phyloP scores from a whole-genome alignment of 768 basidiomycete genomes.

The Lactifluus subvellereus region DNA sequence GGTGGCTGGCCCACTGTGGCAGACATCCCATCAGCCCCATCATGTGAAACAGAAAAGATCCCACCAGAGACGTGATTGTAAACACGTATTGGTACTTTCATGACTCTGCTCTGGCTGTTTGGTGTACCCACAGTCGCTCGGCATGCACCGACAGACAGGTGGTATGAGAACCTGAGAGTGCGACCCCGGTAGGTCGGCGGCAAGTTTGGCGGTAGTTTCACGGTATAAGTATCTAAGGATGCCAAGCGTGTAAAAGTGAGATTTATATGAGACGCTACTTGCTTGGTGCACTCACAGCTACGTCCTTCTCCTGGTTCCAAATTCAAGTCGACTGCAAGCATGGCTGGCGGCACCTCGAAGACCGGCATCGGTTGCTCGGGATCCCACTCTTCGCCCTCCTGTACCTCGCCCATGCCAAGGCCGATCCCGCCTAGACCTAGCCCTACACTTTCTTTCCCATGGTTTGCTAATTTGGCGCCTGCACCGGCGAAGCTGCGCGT shows the following conservation, averaged over 20 bases:
- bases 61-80: constrained; percentile 83
- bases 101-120: constrained; percentile 62
- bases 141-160: constrained; percentile 84
- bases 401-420: constrained; percentile 8
- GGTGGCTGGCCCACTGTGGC: constrained; percentile 17
- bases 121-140: constrained; percentile 43
- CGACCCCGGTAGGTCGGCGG: constrained; percentile 91
- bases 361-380: constrained; percentile 71
- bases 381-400: constrained; percentile 44
- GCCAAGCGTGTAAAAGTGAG: constrained; percentile 7
- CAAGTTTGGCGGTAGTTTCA: constrained; percentile 68
- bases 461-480: constrained; percentile 10
- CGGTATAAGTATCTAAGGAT: constrained; percentile 66
- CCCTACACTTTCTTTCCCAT: constrained; percentile 27
- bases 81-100: constrained; percentile 87
- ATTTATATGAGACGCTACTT: background rate
- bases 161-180: constrained; percentile 79
- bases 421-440: constrained; percentile 32
- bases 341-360: constrained; percentile 76
- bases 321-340: constrained; percentile 83
- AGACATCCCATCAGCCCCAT: background rate
- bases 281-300: constrained; percentile 54
- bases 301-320: constrained; percentile 80
- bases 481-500: constrained; percentile 14
- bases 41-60: background rate